phyloP scores from a whole-genome alignment of 495 filamentous ascomycete species.

The Lophium mytilinum region DNA sequence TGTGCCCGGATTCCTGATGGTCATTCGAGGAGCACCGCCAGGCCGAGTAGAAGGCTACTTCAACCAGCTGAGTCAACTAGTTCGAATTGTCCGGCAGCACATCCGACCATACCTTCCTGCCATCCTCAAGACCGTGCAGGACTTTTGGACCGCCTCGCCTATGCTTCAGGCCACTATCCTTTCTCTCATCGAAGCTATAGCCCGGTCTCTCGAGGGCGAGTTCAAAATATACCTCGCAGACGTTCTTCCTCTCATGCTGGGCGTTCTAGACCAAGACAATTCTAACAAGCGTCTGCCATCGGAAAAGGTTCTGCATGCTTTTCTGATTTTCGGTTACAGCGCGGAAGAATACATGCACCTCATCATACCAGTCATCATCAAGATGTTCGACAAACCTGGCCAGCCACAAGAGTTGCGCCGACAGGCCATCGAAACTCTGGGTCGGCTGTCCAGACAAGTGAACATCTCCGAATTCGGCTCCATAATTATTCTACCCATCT shows the following conservation, averaged over 20 bases:
- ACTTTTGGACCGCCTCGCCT: constrained; percentile 72
- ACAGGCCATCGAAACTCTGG: constrained; percentile 87
- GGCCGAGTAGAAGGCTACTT: constrained; percentile 87
- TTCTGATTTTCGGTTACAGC: constrained; percentile 92
- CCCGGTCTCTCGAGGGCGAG: constrained; percentile 88
- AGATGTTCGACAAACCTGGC: constrained; percentile 76
- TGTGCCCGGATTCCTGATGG: constrained; percentile 82
- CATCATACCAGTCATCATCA: constrained; percentile 92
- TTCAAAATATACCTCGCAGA: constrained; percentile 90
- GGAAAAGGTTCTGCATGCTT: constrained; percentile 86
- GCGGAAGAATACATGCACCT: constrained; percentile 98
- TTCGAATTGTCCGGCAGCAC: constrained; percentile 91
- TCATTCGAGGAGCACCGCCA: constrained; percentile 67
- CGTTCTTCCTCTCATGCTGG: constrained; percentile 84
- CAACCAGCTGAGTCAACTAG: constrained; percentile 85
- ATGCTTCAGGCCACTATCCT: constrained; percentile 85
- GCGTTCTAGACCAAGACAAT: constrained; percentile 80
- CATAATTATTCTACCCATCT: constrained; percentile 84
- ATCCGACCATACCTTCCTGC: constrained; percentile 80
- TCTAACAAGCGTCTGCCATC: constrained; percentile 64
- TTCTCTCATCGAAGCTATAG: constrained; percentile 82
- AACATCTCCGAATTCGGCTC: constrained; percentile 96
- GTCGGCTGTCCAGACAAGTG: constrained; percentile 89
- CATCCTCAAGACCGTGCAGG: constrained; percentile 73
- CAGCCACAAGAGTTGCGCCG: constrained; percentile 72